Conservation (phyloP, 306 rosid species). For the Rubus idaeus region DNA sequence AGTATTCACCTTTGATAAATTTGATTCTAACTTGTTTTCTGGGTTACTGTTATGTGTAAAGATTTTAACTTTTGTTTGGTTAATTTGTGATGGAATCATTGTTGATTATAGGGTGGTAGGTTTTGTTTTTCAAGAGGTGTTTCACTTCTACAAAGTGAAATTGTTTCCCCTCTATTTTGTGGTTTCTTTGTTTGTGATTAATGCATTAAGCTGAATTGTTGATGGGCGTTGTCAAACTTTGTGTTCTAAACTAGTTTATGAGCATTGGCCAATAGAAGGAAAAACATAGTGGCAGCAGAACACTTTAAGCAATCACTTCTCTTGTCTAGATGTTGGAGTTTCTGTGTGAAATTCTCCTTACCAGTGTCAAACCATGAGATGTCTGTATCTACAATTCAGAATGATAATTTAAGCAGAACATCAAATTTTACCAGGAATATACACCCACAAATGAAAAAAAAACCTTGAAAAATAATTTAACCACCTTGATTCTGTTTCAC, state of each 20-base stretch:
- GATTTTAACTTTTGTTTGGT: not conserved
- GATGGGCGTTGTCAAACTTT: not conserved
- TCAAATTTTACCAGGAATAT: not conserved
- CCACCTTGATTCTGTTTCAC: not conserved
- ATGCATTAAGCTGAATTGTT: not conserved
- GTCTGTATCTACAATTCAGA: not conserved
- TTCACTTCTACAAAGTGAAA: not conserved
- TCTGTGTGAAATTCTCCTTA: not conserved
- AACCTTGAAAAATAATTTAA: not conserved
- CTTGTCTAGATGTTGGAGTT: not conserved
- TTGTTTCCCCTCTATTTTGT: not conserved
- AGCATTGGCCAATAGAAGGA: not conserved
- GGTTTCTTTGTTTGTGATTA: not conserved
- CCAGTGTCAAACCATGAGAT: not conserved
- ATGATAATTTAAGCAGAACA: slow-evolving; percentile 1
- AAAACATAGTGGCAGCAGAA: not conserved
- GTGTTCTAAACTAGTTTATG: not conserved
- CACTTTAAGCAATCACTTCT: slow-evolving; percentile 1
- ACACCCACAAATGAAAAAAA: not conserved
- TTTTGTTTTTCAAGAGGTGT: not conserved
- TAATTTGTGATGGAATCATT: slow-evolving; percentile 9
- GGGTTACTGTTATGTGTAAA: slow-evolving; percentile 7
- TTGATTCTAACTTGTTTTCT: slow-evolving; percentile 5
- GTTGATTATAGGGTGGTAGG: not conserved
- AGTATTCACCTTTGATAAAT: slow-evolving; percentile 4